Base-by-base conservation (phyloP, 2,329 filamentous ascomycete genomes). In the Polytolypa hystricis region DNA sequence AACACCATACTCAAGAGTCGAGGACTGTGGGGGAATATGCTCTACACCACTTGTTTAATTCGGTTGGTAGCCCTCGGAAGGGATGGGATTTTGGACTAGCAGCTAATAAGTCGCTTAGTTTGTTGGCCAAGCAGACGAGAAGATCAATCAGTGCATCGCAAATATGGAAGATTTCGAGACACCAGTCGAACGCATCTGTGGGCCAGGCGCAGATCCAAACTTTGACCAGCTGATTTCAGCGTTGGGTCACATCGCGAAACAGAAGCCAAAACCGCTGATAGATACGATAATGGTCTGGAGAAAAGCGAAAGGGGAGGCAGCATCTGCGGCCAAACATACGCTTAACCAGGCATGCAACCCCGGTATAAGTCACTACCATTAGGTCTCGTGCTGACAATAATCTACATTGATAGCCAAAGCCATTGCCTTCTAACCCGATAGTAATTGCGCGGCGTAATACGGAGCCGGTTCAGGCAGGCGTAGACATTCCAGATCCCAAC, bases 11-110 rank as follows among this genome's bases (percentile, higher is more conserved):
- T 48, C 75, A 81, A 36, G 84, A 93, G 45, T 75, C 81, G 46
- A 93, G 89, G 61, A 95, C 87, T 0, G 87, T 95, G n/a, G 87
- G 86, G 38, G 91, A 98, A 66, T 96, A 94, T 72, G 91, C 91
- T 14, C 68, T 98, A 42, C 89, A 96, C 61, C 89, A 96, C 49
- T 68, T 98, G 29, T 95, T 96, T 61, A 96, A 91, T 47, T 86
- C 87, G 42, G 80, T 84, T 58, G 60, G 74, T 66, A 21, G 21
- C 28, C 20, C 14, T 14, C 35, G n/a, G 15, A 28, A 20, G 26
- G n/a, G 23, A 15, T 32, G n/a, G 8, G 25, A 11, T 31, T 15
- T 15, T 10, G 15, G 35, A 27, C 25, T 42, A 43, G 39, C 60
- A 68, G 48, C 67, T 41, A 23, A 42, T 30, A 18, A 15, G 8